These are phyloP conservation scores for Phytomonas sp. DNA, from an alignment of 208 protist genomes.

Conservation along the genomic window DNA sequence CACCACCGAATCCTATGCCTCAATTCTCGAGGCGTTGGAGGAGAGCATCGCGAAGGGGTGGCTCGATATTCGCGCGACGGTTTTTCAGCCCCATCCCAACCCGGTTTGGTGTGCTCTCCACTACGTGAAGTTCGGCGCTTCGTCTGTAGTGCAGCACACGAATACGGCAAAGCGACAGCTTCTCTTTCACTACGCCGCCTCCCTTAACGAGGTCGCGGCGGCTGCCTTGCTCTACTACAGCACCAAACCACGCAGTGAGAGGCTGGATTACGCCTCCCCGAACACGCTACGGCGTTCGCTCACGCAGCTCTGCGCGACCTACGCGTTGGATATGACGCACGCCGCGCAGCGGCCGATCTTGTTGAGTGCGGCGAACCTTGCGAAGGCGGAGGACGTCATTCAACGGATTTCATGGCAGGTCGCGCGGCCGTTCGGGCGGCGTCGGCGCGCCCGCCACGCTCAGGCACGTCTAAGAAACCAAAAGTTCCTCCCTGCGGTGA, in stretches of 20 bases:
- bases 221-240: conserved; percentile 72
- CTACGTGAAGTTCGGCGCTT: conserved; percentile 78
- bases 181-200: conserved; percentile 61
- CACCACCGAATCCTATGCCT: conserved; percentile 14
- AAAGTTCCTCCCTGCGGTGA: conserved; percentile 34
- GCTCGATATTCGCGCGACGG: conserved; percentile 48
- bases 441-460: conserved; percentile 35
- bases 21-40: conserved; percentile 34
- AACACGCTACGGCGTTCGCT: conserved; percentile 70
- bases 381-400: conserved; percentile 52
- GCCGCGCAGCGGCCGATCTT: conserved; percentile 62
- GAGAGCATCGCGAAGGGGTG: conserved; percentile 38
- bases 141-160: conserved; percentile 69
- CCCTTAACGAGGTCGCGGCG: conserved; percentile 56
- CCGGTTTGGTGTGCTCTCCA: conserved; percentile 63
- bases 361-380: conserved; percentile 42
- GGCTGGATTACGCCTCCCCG: conserved; percentile 75
- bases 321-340: conserved; percentile 54
- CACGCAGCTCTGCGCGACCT: conserved; percentile 42
- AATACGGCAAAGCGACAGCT: conserved; percentile 60
- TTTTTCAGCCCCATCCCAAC: conserved; percentile 56
- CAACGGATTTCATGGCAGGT: conserved; percentile 22
- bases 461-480: conserved; percentile 18
- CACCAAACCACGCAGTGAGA: conserved; percentile 64
- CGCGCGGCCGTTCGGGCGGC: conserved; percentile 38